These are phyloP conservation scores for Bidens hawaiensis DNA, from an alignment of 140 eudicot genomes.

Conservation along the genomic window DNA sequence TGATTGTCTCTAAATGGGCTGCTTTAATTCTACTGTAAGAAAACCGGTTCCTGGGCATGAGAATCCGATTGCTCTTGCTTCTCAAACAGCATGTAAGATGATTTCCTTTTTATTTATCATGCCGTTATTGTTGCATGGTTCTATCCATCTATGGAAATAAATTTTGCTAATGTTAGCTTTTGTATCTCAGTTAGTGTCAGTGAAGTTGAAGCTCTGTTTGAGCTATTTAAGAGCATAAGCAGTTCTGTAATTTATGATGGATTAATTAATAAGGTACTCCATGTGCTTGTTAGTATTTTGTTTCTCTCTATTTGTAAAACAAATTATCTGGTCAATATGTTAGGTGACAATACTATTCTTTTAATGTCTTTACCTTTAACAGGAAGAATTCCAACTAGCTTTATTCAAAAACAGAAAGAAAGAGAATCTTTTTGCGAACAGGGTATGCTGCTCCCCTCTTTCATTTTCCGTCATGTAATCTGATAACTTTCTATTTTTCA, in stretches of 20 bases:
- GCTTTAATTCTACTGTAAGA: conserved; percentile 63
- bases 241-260: conserved; percentile 94
- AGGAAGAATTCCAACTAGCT: conserved; percentile 98
- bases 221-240: conserved; percentile 91
- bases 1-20: conserved; percentile 60
- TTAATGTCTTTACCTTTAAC: conserved; percentile 11
- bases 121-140: neutral
- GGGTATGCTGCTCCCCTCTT: conserved; percentile 45
- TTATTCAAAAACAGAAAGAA: conserved; percentile 88
- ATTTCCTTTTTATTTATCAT: neutral
- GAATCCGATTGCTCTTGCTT: conserved; percentile 76
- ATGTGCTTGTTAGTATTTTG: neutral
- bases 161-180: conserved; percentile 7
- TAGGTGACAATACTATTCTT: neutral
- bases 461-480: neutral
- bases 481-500: neutral
- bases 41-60: conserved; percentile 77
- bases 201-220: conserved; percentile 98
- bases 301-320: neutral
- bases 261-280: conserved; percentile 79
- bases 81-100: conserved; percentile 96
- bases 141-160: neutral
- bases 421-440: conserved; percentile 91
- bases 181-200: conserved; percentile 82
- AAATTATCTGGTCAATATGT: conserved; percentile 7